Evolutionary conservation across 257 asterid genomes (phyloP).

Genomic region (Phtheirospermum japonicum): DNA sequence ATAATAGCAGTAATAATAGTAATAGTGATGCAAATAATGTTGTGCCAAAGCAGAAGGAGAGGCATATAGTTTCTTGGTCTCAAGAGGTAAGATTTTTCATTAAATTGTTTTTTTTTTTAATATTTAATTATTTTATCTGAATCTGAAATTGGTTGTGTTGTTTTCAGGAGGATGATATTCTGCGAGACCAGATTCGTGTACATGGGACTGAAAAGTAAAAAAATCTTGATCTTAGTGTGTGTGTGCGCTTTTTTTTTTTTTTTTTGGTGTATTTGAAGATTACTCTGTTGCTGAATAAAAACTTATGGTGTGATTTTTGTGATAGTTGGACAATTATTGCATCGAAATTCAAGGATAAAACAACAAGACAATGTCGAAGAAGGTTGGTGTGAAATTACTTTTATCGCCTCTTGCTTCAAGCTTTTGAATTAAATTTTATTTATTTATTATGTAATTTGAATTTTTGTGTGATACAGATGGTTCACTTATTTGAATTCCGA

Average conservation of each 20-base stretch:
- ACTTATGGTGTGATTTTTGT: slow-evolving; percentile 30
- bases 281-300: too few species aligned
- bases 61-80: slow-evolving; percentile 95
- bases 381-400: slow-evolving; percentile 52
- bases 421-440: not conserved
- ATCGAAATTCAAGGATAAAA: slow-evolving; percentile 83
- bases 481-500: slow-evolving; percentile 92
- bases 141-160: slow-evolving; percentile 20
- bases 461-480: slow-evolving; percentile 52
- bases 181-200: slow-evolving; percentile 74
- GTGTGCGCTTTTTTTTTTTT: not conserved
- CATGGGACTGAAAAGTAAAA: slow-evolving; percentile 86
- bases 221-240: slow-evolving; percentile 23
- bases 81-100: slow-evolving; percentile 60
- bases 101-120: not conserved
- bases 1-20: slow-evolving; percentile 7
- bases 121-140: slow-evolving; percentile 6
- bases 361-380: slow-evolving; percentile 97
- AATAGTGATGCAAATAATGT: slow-evolving; percentile 26
- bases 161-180: slow-evolving; percentile 87
- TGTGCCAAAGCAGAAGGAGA: slow-evolving; percentile 66
- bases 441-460: not conserved
- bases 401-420: not conserved
- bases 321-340: slow-evolving; percentile 93
- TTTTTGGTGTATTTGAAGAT: slow-evolving; percentile 21